Evolutionary conservation across 352 stramenopile genomes (phyloP).

Genomic region (Salisapilia sapeloensis): DNA sequence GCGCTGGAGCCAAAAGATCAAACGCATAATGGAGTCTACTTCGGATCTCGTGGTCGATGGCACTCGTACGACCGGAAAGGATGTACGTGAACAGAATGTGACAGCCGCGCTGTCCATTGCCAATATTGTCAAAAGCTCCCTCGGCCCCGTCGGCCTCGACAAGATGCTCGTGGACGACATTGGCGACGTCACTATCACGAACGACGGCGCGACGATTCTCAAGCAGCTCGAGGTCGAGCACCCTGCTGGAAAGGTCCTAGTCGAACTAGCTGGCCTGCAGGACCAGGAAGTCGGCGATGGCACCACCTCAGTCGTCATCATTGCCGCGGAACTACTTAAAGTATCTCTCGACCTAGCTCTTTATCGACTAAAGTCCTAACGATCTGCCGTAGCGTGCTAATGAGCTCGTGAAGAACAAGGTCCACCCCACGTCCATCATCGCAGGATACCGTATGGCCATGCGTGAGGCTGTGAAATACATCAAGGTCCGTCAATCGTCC

Average conservation of each 20-base stretch:
- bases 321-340: constrained; percentile 95
- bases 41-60: constrained; percentile 81
- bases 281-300: constrained; percentile 99
- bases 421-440: constrained; percentile 99
- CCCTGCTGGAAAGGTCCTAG: constrained; percentile 95
- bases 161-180: constrained; percentile 98
- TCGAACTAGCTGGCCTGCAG: constrained; percentile 96
- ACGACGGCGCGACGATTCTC: constrained; percentile 99
- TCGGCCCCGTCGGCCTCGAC: constrained; percentile 97
- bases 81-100: constrained; percentile 92
- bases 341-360: too few relatives aligned
- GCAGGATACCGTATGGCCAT: constrained; percentile 97
- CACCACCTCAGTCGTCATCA: constrained; percentile 98
- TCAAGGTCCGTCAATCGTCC: constrained; percentile 56
- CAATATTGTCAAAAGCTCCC: constrained; percentile 99
- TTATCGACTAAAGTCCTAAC: too few relatives aligned
- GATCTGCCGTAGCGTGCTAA: constrained; percentile 84
- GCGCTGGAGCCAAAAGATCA: too few relatives aligned
- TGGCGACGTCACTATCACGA: constrained; percentile 99
- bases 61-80: constrained; percentile 83
- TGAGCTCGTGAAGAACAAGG: constrained; percentile 95
- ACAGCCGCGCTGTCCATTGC: constrained; percentile 96
- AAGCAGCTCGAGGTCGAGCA: constrained; percentile 99
- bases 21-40: too few relatives aligned
- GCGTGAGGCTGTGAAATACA: constrained; percentile 97